Evolutionary conservation across 805 yeast genomes (phyloP).

Genomic region (Blastobotrys chiropterorum): DNA sequence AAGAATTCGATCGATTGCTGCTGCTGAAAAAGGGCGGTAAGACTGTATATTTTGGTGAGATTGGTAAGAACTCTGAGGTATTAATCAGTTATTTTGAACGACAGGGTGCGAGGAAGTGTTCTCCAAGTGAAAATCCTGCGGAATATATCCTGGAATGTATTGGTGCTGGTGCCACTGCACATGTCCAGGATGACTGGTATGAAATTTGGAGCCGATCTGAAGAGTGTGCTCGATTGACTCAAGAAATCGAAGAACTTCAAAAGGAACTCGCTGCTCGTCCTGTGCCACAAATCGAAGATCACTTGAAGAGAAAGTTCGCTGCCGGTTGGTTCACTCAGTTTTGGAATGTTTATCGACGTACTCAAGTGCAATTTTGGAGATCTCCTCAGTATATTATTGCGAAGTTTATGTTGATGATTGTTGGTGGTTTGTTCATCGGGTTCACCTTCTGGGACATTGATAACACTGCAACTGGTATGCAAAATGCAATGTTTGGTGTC

Average conservation of each 20-base stretch:
- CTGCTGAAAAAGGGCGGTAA: constrained; percentile 69
- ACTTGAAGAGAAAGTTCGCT: constrained; percentile 34
- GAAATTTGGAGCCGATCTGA: constrained; percentile 52
- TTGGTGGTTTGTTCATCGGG: constrained; percentile 61
- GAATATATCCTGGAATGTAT: constrained; percentile 68
- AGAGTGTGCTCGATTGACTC: constrained; percentile 33
- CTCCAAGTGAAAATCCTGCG: constrained; percentile 59
- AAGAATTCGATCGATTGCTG: constrained; percentile 61
- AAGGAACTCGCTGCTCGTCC: constrained; percentile 26
- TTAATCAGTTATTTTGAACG: constrained; percentile 63
- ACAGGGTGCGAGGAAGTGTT: constrained; percentile 66
- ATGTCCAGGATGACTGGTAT: constrained; percentile 52
- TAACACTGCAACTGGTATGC: constrained; percentile 46
- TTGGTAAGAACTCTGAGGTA: constrained; percentile 56
- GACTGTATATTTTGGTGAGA: constrained; percentile 78
- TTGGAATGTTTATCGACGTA: constrained; percentile 37
- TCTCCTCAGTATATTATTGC: constrained; percentile 57
- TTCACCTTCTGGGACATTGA: constrained; percentile 61
- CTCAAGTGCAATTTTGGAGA: constrained; percentile 47
- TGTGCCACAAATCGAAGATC: constrained; percentile 21
- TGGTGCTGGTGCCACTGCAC: constrained; percentile 77
- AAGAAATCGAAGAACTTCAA: constrained; percentile 33
- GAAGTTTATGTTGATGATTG: constrained; percentile 44
- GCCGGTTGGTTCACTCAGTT: constrained; percentile 45
- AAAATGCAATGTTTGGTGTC: constrained; percentile 52